Percentiles rank a stretch among this genome's conserved stretches.
Conservation (phyloP, 2,329 filamentous ascomycete species). For the Penicillium expansum region DNA sequence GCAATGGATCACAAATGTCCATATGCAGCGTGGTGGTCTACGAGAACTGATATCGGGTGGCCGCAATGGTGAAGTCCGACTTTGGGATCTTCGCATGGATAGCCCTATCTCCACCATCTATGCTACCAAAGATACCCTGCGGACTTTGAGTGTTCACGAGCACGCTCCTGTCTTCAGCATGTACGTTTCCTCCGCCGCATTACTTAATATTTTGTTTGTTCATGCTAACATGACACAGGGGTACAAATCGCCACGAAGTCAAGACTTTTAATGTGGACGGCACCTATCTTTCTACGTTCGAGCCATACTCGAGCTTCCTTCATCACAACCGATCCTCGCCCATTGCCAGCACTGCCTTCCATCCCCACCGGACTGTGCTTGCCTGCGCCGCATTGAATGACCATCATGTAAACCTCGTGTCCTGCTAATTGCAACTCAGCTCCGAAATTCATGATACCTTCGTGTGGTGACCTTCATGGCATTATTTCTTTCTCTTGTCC, state of each 20-base stretch:
- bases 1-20: conserved; percentile 93
- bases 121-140: conserved; percentile 72
- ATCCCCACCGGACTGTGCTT: conserved; percentile 89
- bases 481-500: background rate
- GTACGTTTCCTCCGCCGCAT: conserved; percentile 54
- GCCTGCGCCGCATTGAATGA: conserved; percentile 84
- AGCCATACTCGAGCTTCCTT: conserved; percentile 87
- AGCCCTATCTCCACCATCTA: conserved; percentile 69
- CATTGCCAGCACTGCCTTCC: conserved; percentile 87
- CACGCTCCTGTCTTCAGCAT: conserved; percentile 93
- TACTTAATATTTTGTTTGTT: background rate
- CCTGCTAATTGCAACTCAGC: conserved; percentile 48
- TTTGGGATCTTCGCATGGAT: conserved; percentile 95
- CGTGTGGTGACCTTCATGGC: background rate
- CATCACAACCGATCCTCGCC: conserved; percentile 75
- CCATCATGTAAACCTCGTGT: conserved; percentile 85
- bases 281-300: conserved; percentile 72
- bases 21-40: conserved; percentile 93
- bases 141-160: conserved; percentile 89
- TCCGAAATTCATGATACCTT: background rate
- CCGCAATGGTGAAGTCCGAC: conserved; percentile 85
- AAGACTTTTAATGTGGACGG: conserved; percentile 91
- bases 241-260: conserved; percentile 81
- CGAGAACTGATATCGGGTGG: conserved; percentile 88
- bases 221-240: conserved; percentile 52